Base-by-base conservation (phyloP, 208 protist species). In the Wallacemonas collosoma region DNA sequence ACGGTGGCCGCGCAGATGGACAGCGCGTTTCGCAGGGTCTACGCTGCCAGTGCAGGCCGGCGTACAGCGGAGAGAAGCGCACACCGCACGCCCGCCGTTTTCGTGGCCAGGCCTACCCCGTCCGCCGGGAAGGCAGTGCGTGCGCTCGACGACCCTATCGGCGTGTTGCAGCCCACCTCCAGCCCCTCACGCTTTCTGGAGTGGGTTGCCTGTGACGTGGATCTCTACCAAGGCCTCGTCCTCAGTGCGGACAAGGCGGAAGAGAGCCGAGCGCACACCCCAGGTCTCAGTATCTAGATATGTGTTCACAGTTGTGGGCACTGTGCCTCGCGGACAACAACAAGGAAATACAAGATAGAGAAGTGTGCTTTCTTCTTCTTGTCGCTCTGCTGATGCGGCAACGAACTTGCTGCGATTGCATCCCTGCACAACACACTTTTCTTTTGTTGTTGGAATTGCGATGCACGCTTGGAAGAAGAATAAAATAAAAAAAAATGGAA, bases 191-290 rank as follows among this genome's bases (percentile, higher is more conserved):
- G 76, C 1, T 92, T 89, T 71, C 73, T 92, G 15, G 50, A 77
- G 53, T 92, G 87, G 85, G 76, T 92, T 43, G 74, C 84, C 26
- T 44, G 45, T 2, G 82, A 88, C 11, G 75, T 89, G 15, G 87
- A 92, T 55, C 71, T 67, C 38, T 89, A 88, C 72, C 76, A 81
- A 50, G 79, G 75, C 47, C 60, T 92, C 5, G 62, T 87, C 9
- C 63, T 87, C 47, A 26, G 26, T 26, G 26, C 26, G 26, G 26
- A 26, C 26, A 26, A 26, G 26, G 26, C 26, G 26, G 26, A 26
- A 26, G 26, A 26, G 26, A 26, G 26, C 26, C 26, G 26, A 26
- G 26, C 26, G 26, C 26, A 26, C 26, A 26, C 26, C 26, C 26
- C 26, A 26, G 26, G 26, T 26, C 26, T 26, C 26, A 26, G 26